Evolutionary conservation across 116 monocot species (phyloP).

Genomic region (Posidonia oceanica): DNA sequence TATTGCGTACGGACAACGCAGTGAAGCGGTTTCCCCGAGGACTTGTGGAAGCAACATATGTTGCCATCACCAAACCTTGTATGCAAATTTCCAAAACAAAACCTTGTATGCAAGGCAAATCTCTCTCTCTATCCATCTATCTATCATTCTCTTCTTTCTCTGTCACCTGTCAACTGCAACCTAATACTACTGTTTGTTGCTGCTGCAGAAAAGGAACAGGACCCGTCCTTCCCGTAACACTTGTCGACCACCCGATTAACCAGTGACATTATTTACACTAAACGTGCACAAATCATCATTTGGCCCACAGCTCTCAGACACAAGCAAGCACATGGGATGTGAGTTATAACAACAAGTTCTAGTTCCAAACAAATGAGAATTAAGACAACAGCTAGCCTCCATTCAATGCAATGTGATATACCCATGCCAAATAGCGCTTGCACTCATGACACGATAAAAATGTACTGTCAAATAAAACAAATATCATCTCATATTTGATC

Average conservation of each 20-base stretch:
- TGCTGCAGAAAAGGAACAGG: conserved; percentile 6
- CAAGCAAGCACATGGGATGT: neutral
- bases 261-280: neutral
- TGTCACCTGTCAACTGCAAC: conserved; percentile 3
- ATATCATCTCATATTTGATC: no score
- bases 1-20: neutral
- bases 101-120: neutral
- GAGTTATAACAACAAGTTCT: no score
- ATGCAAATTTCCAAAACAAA: neutral
- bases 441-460: no score
- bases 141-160: neutral
- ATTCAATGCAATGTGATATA: no score
- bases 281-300: neutral
- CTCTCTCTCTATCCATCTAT: neutral
- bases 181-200: conserved; percentile 12
- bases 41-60: neutral
- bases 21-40: neutral
- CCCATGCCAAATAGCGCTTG: no score
- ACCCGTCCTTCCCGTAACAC: conserved; percentile 6
- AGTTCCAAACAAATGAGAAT: no score
- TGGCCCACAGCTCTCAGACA: neutral
- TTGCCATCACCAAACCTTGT: conserved; percentile 5
- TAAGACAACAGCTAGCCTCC: no score
- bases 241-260: conserved; percentile 6
- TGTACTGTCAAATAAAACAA: no score